Conservation (phyloP, 257 asterid species). For the Leonotis leonurus region DNA sequence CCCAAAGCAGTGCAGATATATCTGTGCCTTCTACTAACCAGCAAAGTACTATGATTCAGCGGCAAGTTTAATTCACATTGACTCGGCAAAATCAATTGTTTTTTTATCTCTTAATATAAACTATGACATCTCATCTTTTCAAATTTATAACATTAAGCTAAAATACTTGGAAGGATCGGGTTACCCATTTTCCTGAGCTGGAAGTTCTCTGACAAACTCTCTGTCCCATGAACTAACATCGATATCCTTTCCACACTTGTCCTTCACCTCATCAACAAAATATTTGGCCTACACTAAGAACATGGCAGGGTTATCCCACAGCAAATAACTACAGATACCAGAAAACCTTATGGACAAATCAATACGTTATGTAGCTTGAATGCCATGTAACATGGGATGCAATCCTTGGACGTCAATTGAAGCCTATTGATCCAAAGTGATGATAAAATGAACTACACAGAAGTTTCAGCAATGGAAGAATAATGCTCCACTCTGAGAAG, state of each 20-base stretch:
- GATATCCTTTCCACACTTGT: constrained; percentile 63
- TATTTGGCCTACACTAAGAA: constrained; percentile 59
- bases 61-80: background rate
- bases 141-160: background rate
- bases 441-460: background rate
- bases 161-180: background rate
- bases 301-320: constrained; percentile 11
- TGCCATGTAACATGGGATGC: background rate
- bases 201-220: constrained; percentile 66
- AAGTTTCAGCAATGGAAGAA: background rate
- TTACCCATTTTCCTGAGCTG: constrained; percentile 75
- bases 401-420: background rate
- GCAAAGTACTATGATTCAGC: background rate
- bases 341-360: background rate
- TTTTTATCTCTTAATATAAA: background rate
- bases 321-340: constrained; percentile 6
- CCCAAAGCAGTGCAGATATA: background rate
- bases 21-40: background rate
- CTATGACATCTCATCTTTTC: no score
- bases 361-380: background rate
- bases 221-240: constrained; percentile 58
- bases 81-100: background rate
- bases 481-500: background rate
- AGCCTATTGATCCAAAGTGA: background rate
- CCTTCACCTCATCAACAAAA: constrained; percentile 83